Percentiles rank a stretch among this genome's conserved stretches.
phyloP scores from a whole-genome alignment of 257 asterid species.

The Coffea canephora region DNA sequence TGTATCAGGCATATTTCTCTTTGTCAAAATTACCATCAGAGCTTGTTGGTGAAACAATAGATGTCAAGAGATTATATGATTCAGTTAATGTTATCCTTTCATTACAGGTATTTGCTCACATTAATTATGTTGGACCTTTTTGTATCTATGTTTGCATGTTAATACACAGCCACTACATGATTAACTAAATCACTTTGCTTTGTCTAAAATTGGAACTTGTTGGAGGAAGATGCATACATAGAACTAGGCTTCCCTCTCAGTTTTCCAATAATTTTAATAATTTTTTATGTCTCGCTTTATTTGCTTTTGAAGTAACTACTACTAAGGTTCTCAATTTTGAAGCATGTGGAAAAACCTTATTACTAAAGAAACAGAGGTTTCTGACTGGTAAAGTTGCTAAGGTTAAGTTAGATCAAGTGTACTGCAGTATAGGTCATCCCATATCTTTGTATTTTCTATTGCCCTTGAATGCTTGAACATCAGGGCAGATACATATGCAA shows the following conservation, averaged over 20 bases:
- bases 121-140: constrained; percentile 9
- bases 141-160: background rate
- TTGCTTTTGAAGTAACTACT: background rate
- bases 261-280: no score
- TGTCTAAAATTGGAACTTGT: background rate
- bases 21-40: constrained; percentile 73
- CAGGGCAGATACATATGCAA: background rate
- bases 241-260: background rate
- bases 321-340: background rate
- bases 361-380: background rate
- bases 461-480: background rate
- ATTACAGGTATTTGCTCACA: constrained; percentile 62
- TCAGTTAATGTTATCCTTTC: constrained; percentile 88
- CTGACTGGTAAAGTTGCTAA: background rate
- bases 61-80: constrained; percentile 61
- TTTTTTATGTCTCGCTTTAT: background rate
- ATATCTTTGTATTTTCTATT: background rate
- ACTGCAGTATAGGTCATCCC: background rate
- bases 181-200: background rate
- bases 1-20: constrained; percentile 63
- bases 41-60: constrained; percentile 72
- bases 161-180: background rate
- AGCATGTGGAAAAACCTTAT: background rate
- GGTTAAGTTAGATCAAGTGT: background rate
- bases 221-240: background rate